Percentiles rank a stretch among this genome's conserved stretches.
Evolutionary conservation across 371 early-diverging fungal genomes (phyloP).

Genomic region (Syncephalis plumigaleata): DNA sequence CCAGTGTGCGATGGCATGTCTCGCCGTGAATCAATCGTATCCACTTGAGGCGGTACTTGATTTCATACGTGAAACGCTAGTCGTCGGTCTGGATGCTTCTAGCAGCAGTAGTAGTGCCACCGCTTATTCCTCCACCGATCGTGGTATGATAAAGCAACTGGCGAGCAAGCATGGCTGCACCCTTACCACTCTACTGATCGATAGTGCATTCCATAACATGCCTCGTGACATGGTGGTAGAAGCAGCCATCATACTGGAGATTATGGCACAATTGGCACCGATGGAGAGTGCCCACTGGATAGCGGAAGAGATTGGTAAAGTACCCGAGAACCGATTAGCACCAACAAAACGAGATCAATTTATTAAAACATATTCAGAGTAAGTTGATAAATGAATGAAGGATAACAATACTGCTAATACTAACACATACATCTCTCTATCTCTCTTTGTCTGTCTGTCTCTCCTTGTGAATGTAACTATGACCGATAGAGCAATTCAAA

Average conservation of each 20-base stretch:
- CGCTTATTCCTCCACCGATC: too few relatives aligned
- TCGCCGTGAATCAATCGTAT: constrained; percentile 35
- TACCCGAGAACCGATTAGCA: constrained; percentile 25
- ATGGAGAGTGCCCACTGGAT: constrained; percentile 17
- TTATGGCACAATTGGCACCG: constrained; percentile 21
- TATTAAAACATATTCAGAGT: constrained; percentile 21
- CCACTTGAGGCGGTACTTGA: constrained; percentile 34
- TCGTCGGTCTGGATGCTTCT: too few relatives aligned
- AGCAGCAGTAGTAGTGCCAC: too few relatives aligned
- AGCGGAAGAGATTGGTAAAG: constrained; percentile 16
- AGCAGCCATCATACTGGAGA: constrained; percentile 20
- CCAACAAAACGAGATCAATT: constrained; percentile 23
- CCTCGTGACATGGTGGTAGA: constrained; percentile 24
- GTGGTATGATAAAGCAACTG: too few relatives aligned
- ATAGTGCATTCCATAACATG: constrained; percentile 25
- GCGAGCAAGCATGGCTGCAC: too few relatives aligned
- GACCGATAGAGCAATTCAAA: constrained; percentile 18
- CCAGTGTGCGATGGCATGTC: constrained; percentile 37
- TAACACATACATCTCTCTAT: too few relatives aligned
- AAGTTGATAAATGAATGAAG: constrained; percentile 12
- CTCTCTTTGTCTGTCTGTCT: too few relatives aligned
- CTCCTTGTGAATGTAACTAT: too few relatives aligned
- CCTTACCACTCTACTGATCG: constrained; percentile 20
- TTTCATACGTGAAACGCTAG: constrained; percentile 1
- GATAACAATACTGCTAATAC: too few relatives aligned